Evolutionary conservation across 768 basidiomycete species (phyloP).

Genomic region (Pleurotus ostreatus): DNA sequence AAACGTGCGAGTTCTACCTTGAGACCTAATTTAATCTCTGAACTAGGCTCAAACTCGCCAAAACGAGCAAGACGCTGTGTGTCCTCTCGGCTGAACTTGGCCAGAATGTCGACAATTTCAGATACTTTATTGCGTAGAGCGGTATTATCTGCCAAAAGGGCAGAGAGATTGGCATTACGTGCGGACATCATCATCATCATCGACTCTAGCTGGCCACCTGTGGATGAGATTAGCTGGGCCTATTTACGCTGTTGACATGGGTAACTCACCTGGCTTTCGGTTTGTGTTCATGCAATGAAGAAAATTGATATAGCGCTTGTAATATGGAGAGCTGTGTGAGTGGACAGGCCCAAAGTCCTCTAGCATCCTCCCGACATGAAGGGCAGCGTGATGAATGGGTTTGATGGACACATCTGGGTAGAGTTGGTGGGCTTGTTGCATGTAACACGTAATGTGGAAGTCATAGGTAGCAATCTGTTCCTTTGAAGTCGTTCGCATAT

Average conservation of each 20-base stretch:
- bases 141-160: too few species aligned
- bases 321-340: slow-evolving; percentile 22
- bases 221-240: neutral
- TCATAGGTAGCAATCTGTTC: slow-evolving; percentile 18
- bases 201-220: slow-evolving; percentile 10
- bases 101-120: slow-evolving; percentile 9
- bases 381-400: slow-evolving; percentile 19
- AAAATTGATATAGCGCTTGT: slow-evolving; percentile 23
- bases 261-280: slow-evolving; percentile 13
- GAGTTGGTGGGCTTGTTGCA: slow-evolving; percentile 8
- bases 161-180: too few species aligned
- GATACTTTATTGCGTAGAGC: neutral
- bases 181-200: too few species aligned
- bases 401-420: slow-evolving; percentile 15
- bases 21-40: neutral
- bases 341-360: slow-evolving; percentile 21
- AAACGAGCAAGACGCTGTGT: slow-evolving; percentile 9
- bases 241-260: neutral
- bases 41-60: slow-evolving; percentile 5
- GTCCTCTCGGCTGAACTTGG: slow-evolving; percentile 13
- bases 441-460: slow-evolving; percentile 16
- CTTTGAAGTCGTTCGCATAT: slow-evolving; percentile 15
- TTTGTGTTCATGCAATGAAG: slow-evolving; percentile 22
- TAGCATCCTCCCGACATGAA: slow-evolving; percentile 19
- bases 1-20: neutral